phyloP scores from a whole-genome alignment of 352 stramenopile genomes.

The Globisporangium polare region DNA sequence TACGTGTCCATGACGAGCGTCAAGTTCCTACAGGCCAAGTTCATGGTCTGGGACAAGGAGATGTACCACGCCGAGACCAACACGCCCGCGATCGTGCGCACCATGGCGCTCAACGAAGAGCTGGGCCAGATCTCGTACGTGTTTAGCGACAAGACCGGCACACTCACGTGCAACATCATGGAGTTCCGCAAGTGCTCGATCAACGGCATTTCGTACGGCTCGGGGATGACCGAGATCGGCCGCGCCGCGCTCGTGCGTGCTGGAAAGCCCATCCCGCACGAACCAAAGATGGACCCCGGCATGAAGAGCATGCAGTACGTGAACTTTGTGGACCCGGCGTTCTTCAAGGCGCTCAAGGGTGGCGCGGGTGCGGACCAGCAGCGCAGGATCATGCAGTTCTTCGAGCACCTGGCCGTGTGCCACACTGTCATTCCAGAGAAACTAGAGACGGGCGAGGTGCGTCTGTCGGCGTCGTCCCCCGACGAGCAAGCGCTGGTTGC shows the following conservation, averaged over 20 bases:
- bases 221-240: conserved; percentile 79
- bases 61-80: conserved; percentile 92
- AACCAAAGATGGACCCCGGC: conserved; percentile 55
- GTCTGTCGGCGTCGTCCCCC: conserved; percentile 70
- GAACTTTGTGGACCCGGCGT: conserved; percentile 68
- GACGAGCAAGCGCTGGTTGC: conserved; percentile 85
- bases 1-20: conserved; percentile 92
- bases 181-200: conserved; percentile 94
- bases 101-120: conserved; percentile 90
- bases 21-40: conserved; percentile 84
- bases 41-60: conserved; percentile 84
- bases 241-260: conserved; percentile 53
- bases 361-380: conserved; percentile 36
- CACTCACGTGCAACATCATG: conserved; percentile 93
- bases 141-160: conserved; percentile 92
- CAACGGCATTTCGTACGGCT: conserved; percentile 89
- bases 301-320: conserved; percentile 63
- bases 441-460: conserved; percentile 57
- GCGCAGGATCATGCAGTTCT: conserved; percentile 69
- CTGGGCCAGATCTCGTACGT: conserved; percentile 89
- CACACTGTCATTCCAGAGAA: conserved; percentile 80
- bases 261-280: conserved; percentile 53
- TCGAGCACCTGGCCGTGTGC: conserved; percentile 81
- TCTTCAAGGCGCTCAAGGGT: conserved; percentile 64
- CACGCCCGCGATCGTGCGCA: conserved; percentile 80